Percentiles rank a stretch among this genome's conserved stretches.
Conservation (phyloP, 306 rosid genomes). For the Glycine latifolia region DNA sequence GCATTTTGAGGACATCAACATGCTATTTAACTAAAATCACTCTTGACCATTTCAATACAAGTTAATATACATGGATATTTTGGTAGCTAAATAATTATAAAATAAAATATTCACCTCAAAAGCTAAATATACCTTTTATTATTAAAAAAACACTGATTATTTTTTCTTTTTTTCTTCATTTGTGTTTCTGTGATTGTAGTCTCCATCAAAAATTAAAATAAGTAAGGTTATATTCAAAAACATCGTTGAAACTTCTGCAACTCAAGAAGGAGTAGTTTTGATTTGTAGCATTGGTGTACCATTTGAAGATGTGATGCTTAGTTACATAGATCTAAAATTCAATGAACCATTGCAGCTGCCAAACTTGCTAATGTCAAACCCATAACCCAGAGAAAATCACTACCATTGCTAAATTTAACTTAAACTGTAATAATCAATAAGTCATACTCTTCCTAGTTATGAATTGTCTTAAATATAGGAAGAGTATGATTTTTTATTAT, state of each 20-base stretch:
- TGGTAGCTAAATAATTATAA: not conserved
- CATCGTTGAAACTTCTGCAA: slow-evolving; percentile 41
- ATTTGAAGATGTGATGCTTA: slow-evolving; percentile 11
- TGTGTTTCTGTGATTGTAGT: not conserved
- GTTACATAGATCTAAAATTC: slow-evolving; percentile 1
- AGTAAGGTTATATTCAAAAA: slow-evolving; percentile 52
- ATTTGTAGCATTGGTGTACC: slow-evolving; percentile 26
- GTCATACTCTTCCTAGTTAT: not conserved
- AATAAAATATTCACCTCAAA: not conserved
- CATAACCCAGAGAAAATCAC: not conserved
- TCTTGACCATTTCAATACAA: not conserved
- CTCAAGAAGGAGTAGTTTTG: slow-evolving; percentile 23
- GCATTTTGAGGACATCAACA: slow-evolving; percentile 48
- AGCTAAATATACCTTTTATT: not conserved
- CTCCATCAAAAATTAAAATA: slow-evolving; percentile 52
- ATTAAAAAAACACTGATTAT: not conserved
- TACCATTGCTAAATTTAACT: not conserved
- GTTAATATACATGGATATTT: no score
- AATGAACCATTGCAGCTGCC: not conserved
- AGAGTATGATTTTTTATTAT: no score
- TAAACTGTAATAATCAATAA: not conserved
- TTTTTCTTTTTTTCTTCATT: not conserved
- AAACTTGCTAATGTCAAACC: not conserved
- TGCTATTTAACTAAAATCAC: not conserved
- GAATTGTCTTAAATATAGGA: not conserved